A percentile compares a stretch with the other conserved stretches of the same genome.
phyloP scores from a whole-genome alignment of 2,329 filamentous ascomycete species.

The Helotiales sp. region DNA sequence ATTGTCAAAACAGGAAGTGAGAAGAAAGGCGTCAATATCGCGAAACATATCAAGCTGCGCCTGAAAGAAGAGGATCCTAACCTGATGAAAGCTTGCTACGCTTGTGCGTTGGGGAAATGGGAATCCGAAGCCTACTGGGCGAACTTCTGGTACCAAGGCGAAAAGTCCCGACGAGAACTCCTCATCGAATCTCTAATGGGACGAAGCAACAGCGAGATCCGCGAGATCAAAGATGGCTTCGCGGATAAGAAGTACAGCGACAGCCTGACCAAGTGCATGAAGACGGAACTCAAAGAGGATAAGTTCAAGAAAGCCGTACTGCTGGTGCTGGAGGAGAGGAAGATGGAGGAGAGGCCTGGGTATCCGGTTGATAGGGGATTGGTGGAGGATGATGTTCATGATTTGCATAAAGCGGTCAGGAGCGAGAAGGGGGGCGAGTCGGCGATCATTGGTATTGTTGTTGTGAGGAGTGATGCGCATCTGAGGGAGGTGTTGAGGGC shows the following conservation, averaged over 20 bases:
- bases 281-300: constrained; percentile 88
- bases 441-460: constrained; percentile 82
- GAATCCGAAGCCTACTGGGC: constrained; percentile 97
- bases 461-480: constrained; percentile 78
- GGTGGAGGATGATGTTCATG: constrained; percentile 70
- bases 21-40: constrained; percentile 78
- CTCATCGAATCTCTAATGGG: constrained; percentile 94
- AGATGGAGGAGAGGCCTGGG: constrained; percentile 69
- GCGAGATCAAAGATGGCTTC: constrained; percentile 83
- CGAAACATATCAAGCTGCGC: constrained; percentile 77
- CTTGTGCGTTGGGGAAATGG: constrained; percentile 85
- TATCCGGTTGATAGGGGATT: constrained; percentile 41
- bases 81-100: constrained; percentile 89
- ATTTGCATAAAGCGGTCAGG: constrained; percentile 66
- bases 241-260: constrained; percentile 89
- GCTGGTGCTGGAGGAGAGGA: constrained; percentile 75
- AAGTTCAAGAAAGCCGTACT: constrained; percentile 92
- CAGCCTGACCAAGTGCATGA: constrained; percentile 80
- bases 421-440: constrained; percentile 82
- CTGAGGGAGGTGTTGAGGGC: constrained; percentile 74
- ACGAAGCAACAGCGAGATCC: constrained; percentile 82
- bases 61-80: constrained; percentile 72
- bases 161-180: constrained; percentile 80
- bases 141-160: constrained; percentile 94
- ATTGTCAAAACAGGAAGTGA: constrained; percentile 76